Conservation (phyloP, 176 grass and related monocot genomes). For the Tillandsia fasciculata region DNA sequence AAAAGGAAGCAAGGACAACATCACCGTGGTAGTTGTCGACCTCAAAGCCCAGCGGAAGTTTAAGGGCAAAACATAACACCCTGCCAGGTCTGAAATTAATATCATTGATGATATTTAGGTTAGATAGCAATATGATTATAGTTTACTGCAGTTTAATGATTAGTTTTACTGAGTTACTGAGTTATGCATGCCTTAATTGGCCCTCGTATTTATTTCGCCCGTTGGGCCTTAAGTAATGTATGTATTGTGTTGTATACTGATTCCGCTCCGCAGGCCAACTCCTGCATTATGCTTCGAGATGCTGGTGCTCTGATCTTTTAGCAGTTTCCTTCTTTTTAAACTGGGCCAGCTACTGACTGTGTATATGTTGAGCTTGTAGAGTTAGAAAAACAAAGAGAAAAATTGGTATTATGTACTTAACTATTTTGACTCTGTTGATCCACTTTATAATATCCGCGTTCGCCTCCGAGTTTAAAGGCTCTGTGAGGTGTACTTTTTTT, state of each 20-base stretch:
- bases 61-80: constrained; percentile 55
- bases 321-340: constrained; percentile 38
- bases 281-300: constrained; percentile 39
- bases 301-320: constrained; percentile 30
- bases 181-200: constrained; percentile 24
- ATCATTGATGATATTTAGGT: constrained; percentile 15
- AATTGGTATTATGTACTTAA: background rate
- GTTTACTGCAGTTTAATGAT: constrained; percentile 32
- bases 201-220: constrained; percentile 24
- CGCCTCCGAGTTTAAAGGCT: constrained; percentile 19
- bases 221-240: constrained; percentile 39
- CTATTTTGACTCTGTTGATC: no score
- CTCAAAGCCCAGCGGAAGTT: constrained; percentile 88
- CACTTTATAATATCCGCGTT: background rate
- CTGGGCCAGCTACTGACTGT: constrained; percentile 45
- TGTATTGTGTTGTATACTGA: constrained; percentile 50
- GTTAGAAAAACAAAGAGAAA: background rate
- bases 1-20: constrained; percentile 95
- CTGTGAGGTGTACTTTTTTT: constrained; percentile 10
- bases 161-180: constrained; percentile 14
- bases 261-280: constrained; percentile 19
- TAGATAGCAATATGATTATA: constrained; percentile 40
- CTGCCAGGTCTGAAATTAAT: constrained; percentile 17
- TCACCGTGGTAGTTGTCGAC: constrained; percentile 74
- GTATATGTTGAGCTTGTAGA: constrained; percentile 53